Base-by-base conservation (phyloP, 2,329 filamentous ascomycete genomes). In the Sphaerostilbella broomeana region DNA sequence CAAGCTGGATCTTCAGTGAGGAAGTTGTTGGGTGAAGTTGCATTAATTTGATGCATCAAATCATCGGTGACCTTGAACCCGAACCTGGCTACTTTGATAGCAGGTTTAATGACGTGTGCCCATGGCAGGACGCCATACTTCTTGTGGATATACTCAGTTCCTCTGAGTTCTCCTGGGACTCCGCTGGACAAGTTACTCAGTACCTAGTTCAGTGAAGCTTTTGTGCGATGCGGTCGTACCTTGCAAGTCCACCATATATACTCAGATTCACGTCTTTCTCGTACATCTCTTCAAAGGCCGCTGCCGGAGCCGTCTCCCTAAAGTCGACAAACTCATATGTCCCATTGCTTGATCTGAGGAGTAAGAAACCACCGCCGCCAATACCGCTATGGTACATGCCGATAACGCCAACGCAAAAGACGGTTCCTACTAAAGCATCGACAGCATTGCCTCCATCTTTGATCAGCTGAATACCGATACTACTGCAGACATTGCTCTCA, bases 271-370 rank as follows among this genome's bases (percentile, higher is more conserved):
- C 73, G 48, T 88, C 76, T 45, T 82, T 76, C 38, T 75, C 76
- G 62, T 81, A 95, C 88, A 94, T 95, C 49, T 87, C 75, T 58
- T 89, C 69, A 46, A 73, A 84, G 0, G 86, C 81, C 2, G 85
- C 84, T 0, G 81, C 84, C 1, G 88, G 87, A 0, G 88, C 88
- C 0, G 77, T 86, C 60, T 94, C 88, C 12, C 88, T 73, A 58
- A 92, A 94, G 57, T 95, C 87, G 48, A 94, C 78, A 48, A 79
- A 84, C 51, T 94, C 86, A 54, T 86, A 90, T 7, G 65, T 63
- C 5, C 81, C 81, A 46, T 84, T 73, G 5, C 72, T 61, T 3
- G 69, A 63, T 44, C 81, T 72, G n/a, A 89, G 70, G 3, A 88
- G 67, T 72, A 84, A 77, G 60, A 92, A 92, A 2, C 86, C 86